A percentile compares a stretch with the other conserved stretches of the same genome.
Conservation (phyloP, 2,329 filamentous ascomycete species). For the Nemania sp. region DNA sequence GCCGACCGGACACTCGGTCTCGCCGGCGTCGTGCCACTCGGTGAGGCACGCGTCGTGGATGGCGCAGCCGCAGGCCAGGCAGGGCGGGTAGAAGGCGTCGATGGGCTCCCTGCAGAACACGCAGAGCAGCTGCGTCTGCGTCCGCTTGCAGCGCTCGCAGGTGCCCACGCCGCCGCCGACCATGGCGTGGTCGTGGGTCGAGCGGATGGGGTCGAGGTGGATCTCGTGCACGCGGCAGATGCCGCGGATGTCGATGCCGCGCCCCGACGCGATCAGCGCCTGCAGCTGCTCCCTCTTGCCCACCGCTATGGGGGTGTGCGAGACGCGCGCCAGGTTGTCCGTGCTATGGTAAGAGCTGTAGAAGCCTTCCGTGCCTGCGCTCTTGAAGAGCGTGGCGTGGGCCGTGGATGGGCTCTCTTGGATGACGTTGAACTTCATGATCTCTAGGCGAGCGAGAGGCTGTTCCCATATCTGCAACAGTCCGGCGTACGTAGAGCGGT, state of each 20-base stretch:
- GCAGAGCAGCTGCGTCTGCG: constrained; percentile 62
- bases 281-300: constrained; percentile 60
- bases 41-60: constrained; percentile 63
- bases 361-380: constrained; percentile 39
- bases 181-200: constrained; percentile 50
- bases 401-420: constrained; percentile 49
- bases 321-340: constrained; percentile 42
- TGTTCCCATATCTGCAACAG: constrained; percentile 70
- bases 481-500: constrained; percentile 69
- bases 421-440: constrained; percentile 71
- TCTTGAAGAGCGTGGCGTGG: constrained; percentile 33
- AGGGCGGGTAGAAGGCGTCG: constrained; percentile 63
- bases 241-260: constrained; percentile 65
- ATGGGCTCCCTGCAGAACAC: constrained; percentile 67
- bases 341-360: constrained; percentile 45
- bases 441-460: constrained; percentile 65
- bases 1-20: constrained; percentile 63
- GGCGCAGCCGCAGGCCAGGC: constrained; percentile 66
- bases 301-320: constrained; percentile 54
- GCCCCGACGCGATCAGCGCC: constrained; percentile 54
- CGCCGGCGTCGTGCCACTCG: constrained; percentile 62
- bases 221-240: constrained; percentile 66
- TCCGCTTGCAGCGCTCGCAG: constrained; percentile 55
- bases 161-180: constrained; percentile 47
- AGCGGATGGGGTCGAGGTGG: constrained; percentile 64